Evolutionary conservation across 1,139 yeast genomes (phyloP), one percentile per base, ranked within the genome.

Genomic region (Geotrichum cucujoidarum): DNA sequence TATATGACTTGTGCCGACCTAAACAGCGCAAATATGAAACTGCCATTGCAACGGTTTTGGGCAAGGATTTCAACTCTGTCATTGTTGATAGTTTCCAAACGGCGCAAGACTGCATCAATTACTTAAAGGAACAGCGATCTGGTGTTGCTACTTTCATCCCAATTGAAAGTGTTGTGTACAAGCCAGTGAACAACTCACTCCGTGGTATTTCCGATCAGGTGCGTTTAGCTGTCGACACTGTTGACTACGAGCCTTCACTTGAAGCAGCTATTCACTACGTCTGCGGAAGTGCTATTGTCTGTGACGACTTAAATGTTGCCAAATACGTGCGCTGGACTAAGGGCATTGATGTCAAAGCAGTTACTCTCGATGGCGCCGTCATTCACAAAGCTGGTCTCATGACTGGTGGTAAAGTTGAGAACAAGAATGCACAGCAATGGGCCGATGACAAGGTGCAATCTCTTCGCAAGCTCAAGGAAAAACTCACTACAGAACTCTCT

Each of bases 131-230:
- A 55, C 92, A 94, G 62, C 75, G 96, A 55, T 72, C 84, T 11
- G 97, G 97, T 42, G 76, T 78, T 13, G 90, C 92, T 1, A 81
- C 95, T 0, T 90, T 92, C 58, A 84, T 92, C 53, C 98, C 98
- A 0, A 69, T 92, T 47, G 95, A 89, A 60, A 76, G 90, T 0
- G 80, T 92, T 33, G 83, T 78, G n/a, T 72, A 77, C 3, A 70
- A 72, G 27, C 77, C 83, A 34, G 72, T 84, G 41, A 80, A 78
- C 55, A 61, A 70, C 4, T 73, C 74, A 40, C 68, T 83, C 40
- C 72, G 95, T 57, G 75, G 79, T 10, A 59, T 83, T 40, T 78
- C 80, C 51, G 69, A 70, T 8, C 68, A 70, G 22, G 83, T 81
- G 1, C 73, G 79, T 47, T 86, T 92, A 39, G 74, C 67, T 43